Conservation (phyloP, 2,329 filamentous ascomycete genomes). For the Fusarium tuaranense region DNA sequence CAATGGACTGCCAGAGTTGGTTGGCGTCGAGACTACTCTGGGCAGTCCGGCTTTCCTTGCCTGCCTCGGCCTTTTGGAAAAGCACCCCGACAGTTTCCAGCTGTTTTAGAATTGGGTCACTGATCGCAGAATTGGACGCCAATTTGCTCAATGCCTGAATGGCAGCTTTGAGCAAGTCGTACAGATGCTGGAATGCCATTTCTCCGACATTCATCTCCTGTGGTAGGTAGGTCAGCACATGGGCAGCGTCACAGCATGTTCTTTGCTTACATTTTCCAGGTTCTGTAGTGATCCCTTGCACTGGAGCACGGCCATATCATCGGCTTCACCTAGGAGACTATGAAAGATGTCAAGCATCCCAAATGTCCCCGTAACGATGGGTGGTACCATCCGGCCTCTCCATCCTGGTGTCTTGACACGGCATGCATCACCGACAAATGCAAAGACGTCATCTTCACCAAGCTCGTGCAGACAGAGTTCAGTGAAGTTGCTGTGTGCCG, state of each 20-base stretch:
- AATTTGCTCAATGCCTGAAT: conserved; percentile 42
- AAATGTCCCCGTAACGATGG: conserved; percentile 71
- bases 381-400: conserved; percentile 67
- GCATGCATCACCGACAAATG: conserved; percentile 51
- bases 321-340: conserved; percentile 70
- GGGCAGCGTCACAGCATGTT: not conserved
- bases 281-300: conserved; percentile 73
- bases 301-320: conserved; percentile 56
- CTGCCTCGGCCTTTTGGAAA: conserved; percentile 42
- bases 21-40: conserved; percentile 35
- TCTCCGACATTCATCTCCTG: conserved; percentile 73
- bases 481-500: conserved; percentile 80
- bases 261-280: conserved; percentile 64
- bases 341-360: conserved; percentile 75
- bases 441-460: conserved; percentile 74
- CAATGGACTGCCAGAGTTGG: conserved; percentile 85
- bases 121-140: conserved; percentile 34
- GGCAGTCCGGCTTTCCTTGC: conserved; percentile 13
- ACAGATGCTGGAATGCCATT: conserved; percentile 49
- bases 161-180: conserved; percentile 41
- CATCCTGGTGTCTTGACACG: conserved; percentile 64
- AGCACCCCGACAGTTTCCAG: conserved; percentile 42
- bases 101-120: conserved; percentile 41
- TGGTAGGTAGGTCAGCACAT: conserved; percentile 14
- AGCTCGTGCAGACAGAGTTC: conserved; percentile 79